Base-by-base conservation (phyloP, 768 basidiomycete species). In the Termitomyces bulborhizus region DNA sequence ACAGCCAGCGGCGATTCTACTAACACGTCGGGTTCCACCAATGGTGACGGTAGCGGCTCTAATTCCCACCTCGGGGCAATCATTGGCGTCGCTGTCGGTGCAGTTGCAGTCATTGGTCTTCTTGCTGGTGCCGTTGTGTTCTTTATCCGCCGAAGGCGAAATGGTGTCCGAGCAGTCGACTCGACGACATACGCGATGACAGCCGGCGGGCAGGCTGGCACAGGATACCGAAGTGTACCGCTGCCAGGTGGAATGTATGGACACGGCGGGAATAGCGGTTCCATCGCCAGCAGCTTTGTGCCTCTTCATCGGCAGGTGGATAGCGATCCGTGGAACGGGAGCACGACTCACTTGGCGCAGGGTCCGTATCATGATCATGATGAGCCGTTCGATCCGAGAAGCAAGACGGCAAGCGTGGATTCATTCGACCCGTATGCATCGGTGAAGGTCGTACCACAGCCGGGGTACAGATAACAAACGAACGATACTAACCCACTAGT, bases 221-320 rank as follows among this genome's bases (percentile, higher is more conserved):
- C 63, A 27, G 66, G 63, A 26, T 69, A 41, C 27, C 24, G 24
- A 11, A 13, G 40, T 16, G 51, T 39, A 62, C 55, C 57, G 60
- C 59, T 44, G 57, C 64, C 26, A 71, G 66, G 57, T 56, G 63
- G 55, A 68, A 80, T 27, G 0, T 56, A 56, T n/a, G 55, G 55
- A 13, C 55, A 56, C 24, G 45, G 39, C 6, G 47, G 21, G 6
- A 29, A 37, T 1, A 24, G 7, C 6, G 68, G 69, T 66, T 83
- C 83, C 51, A 81, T 84, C 68, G 82, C 82, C 60, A 84, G 83
- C 58, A 79, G 85, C 24, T 88, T 88, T 59, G 72, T 84, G 32
- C 87, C 87, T n/a, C 65, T 89, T 62, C 79, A 81, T 57, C 82
- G 83, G 61, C 78, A 77, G 37, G 81, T 80, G 58, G 63, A 74